Conservation (phyloP, 495 filamentous ascomycete genomes). For the Recurvomyces mirabilis region DNA sequence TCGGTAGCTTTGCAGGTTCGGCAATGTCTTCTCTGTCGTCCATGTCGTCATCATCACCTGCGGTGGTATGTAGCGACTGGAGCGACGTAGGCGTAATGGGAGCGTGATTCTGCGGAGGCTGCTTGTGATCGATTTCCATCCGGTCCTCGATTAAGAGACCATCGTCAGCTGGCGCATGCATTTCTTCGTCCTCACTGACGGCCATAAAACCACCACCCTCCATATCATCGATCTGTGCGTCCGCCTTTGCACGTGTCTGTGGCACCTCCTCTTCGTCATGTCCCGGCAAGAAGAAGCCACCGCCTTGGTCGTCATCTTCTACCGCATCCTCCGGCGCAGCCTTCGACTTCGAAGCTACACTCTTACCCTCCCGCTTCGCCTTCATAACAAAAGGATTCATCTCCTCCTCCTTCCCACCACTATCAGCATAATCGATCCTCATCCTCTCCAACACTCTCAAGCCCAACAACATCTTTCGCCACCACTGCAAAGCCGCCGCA, state of each 20-base stretch:
- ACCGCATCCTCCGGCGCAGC: not conserved
- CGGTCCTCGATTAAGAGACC: conserved; percentile 17
- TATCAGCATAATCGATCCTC: conserved; percentile 53
- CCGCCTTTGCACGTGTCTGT: not conserved
- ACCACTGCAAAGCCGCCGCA: conserved; percentile 60
- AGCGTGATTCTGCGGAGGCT: conserved; percentile 5
- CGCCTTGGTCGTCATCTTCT: conserved; percentile 12
- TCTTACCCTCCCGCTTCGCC: conserved; percentile 5
- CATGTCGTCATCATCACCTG: not conserved
- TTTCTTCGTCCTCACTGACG: conserved; percentile 8
- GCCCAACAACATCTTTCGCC: conserved; percentile 80
- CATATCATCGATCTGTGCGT: not conserved
- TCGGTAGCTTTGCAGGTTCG: not conserved
- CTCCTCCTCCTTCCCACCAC: conserved; percentile 25
- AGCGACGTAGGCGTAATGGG: conserved; percentile 26
- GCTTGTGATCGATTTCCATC: not conserved
- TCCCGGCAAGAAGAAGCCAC: conserved; percentile 20
- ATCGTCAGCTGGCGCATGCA: not conserved
- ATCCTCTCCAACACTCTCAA: conserved; percentile 72
- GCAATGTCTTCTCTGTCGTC: not conserved
- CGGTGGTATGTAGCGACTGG: conserved; percentile 21
- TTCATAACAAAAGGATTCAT: conserved; percentile 36
- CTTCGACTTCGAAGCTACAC: not conserved
- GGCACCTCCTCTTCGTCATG: conserved; percentile 19
- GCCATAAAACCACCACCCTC: conserved; percentile 16